These are phyloP conservation scores for Apiospora phragmitis DNA, from an alignment of 2,329 filamentous ascomycete genomes.

Conservation along the genomic window DNA sequence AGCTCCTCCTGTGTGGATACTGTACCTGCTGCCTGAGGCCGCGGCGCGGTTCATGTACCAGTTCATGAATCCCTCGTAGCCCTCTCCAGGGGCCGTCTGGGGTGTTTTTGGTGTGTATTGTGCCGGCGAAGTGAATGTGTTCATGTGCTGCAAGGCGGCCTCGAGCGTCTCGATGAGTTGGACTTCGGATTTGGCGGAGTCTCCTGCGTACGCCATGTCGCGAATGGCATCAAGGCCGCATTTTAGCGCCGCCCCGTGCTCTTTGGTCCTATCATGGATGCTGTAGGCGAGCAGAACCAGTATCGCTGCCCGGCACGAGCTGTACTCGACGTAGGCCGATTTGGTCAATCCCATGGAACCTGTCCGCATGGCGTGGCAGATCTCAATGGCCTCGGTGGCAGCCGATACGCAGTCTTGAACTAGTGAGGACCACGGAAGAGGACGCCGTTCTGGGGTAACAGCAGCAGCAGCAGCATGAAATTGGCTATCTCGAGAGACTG, in stretches of 20 bases:
- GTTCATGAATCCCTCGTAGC: slow-evolving; percentile 4
- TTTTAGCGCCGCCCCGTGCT: background rate
- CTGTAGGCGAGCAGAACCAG: slow-evolving; percentile 35
- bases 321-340: slow-evolving; percentile 57
- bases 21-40: no score
- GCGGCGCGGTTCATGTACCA: background rate
- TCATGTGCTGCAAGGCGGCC: slow-evolving; percentile 8
- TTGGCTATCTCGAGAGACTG: background rate
- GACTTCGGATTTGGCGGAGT: slow-evolving; percentile 1
- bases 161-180: slow-evolving; percentile 7
- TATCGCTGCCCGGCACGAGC: slow-evolving; percentile 53
- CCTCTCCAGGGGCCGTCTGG: background rate
- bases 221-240: background rate
- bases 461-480: no score
- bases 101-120: background rate
- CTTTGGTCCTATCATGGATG: background rate
- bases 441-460: background rate
- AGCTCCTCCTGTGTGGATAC: background rate
- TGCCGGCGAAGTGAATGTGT: background rate
- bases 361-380: slow-evolving; percentile 46
- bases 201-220: slow-evolving; percentile 8
- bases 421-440: slow-evolving; percentile 33
- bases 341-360: slow-evolving; percentile 53
- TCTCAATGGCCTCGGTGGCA: slow-evolving; percentile 49
- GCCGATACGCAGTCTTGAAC: slow-evolving; percentile 54